Evolutionary conservation across 768 basidiomycete species (phyloP).

Genomic region (Exidia glandulosa): DNA sequence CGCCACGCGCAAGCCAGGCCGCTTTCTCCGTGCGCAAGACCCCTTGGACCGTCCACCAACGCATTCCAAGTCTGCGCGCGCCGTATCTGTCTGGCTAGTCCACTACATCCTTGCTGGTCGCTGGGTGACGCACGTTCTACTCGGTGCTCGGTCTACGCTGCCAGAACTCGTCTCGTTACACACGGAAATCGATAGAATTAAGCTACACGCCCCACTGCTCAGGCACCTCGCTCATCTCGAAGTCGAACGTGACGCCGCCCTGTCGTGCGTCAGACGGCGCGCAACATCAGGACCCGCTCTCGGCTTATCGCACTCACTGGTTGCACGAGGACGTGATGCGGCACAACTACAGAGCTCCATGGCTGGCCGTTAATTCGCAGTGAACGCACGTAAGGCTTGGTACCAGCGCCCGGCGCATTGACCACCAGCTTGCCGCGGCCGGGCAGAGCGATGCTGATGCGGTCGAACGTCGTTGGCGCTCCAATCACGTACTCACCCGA

Average conservation of each 20-base stretch:
- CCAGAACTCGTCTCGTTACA: no score
- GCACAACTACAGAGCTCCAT: slow-evolving; percentile 37
- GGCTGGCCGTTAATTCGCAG: slow-evolving; percentile 43
- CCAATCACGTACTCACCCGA: slow-evolving; percentile 68
- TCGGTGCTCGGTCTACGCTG: no score
- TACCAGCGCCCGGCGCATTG: slow-evolving; percentile 42
- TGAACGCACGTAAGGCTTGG: slow-evolving; percentile 49
- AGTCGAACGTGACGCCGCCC: slow-evolving; percentile 43
- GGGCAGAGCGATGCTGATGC: slow-evolving; percentile 46
- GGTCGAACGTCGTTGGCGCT: slow-evolving; percentile 44
- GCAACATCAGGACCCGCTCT: no score
- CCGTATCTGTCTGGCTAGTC: no score
- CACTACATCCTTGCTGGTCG: no score
- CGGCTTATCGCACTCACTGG: not conserved
- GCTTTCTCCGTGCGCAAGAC: no score
- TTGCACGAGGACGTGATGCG: slow-evolving; percentile 21
- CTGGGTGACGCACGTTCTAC: no score
- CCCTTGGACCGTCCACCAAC: no score
- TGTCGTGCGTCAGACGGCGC: slow-evolving; percentile 40
- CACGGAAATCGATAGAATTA: no score
- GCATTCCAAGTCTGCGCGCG: no score
- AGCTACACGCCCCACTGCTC: slow-evolving; percentile 27
- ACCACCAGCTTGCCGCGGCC: slow-evolving; percentile 34
- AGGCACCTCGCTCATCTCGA: slow-evolving; percentile 50
- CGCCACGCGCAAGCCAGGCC: no score